Evolutionary conservation across 495 filamentous ascomycete genomes (phyloP).

Genomic region (Neurospora tetrasperma): DNA sequence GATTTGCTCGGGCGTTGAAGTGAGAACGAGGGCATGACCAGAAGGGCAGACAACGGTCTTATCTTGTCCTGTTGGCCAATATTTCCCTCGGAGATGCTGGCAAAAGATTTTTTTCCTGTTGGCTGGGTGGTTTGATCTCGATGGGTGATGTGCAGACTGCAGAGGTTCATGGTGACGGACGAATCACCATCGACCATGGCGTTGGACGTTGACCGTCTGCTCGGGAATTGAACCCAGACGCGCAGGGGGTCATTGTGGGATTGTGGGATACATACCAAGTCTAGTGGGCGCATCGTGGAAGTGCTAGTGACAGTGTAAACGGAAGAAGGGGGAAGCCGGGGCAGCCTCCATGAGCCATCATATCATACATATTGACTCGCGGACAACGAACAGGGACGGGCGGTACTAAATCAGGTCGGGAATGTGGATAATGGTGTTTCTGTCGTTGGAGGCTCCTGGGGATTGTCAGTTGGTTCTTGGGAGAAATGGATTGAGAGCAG

Average conservation of each 20-base stretch:
- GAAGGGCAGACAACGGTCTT: background rate
- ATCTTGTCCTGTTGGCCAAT: too few relatives aligned
- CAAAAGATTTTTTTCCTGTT: too few relatives aligned
- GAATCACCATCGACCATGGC: background rate
- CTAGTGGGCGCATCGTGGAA: background rate
- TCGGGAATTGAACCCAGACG: background rate
- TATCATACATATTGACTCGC: background rate
- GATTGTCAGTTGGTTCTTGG: background rate
- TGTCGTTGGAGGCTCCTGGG: background rate
- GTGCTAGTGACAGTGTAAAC: background rate
- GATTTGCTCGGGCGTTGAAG: background rate
- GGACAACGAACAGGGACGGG: background rate
- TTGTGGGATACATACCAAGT: too few relatives aligned
- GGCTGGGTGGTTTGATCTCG: background rate
- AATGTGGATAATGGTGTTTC: background rate
- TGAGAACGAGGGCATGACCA: background rate
- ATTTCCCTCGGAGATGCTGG: too few relatives aligned
- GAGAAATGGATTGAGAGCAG: background rate
- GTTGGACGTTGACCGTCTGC: background rate
- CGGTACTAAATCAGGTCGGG: background rate
- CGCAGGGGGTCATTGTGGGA: background rate
- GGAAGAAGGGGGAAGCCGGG: background rate
- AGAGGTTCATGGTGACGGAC: background rate
- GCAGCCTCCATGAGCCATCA: background rate
- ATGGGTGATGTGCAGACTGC: background rate